Evolutionary conservation across 2,329 filamentous ascomycete genomes (phyloP).

Genomic region (Botrytis squamosa): DNA sequence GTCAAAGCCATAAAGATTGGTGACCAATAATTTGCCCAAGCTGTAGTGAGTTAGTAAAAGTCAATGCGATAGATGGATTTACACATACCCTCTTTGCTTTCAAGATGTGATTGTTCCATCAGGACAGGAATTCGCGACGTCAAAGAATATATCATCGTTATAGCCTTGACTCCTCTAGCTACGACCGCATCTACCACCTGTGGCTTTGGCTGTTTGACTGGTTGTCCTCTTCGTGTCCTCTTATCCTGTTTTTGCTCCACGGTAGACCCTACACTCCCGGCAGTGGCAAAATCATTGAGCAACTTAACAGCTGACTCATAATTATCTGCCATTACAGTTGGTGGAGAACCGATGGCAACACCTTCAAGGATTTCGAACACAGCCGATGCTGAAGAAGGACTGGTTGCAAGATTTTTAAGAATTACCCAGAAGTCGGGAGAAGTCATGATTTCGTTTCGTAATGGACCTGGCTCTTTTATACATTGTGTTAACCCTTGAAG

Average conservation of each 20-base stretch:
- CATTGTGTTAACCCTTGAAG: constrained; percentile 78
- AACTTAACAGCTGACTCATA: constrained; percentile 85
- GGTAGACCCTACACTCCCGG: constrained; percentile 69
- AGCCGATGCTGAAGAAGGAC: constrained; percentile 67
- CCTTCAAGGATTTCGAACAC: constrained; percentile 87
- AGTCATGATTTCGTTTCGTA: constrained; percentile 90
- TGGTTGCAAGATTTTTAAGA: constrained; percentile 69
- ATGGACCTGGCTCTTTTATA: constrained; percentile 70
- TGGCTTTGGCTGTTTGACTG: constrained; percentile 46
- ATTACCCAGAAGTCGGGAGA: constrained; percentile 98
- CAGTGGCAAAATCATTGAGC: constrained; percentile 85
- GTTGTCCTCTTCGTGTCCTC: constrained; percentile 42
- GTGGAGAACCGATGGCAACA: constrained; percentile 67
- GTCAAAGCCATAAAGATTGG: constrained; percentile 89
- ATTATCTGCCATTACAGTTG: constrained; percentile 90
- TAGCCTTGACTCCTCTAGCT: constrained; percentile 73
- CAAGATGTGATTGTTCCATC: constrained; percentile 90
- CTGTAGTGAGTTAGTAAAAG: constrained; percentile 40
- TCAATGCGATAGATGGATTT: not conserved
- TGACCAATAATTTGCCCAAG: constrained; percentile 97
- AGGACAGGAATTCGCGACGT: constrained; percentile 79
- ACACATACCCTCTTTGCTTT: constrained; percentile 61
- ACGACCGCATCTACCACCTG: constrained; percentile 67
- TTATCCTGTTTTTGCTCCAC: constrained; percentile 68
- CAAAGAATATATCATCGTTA: constrained; percentile 78